Base-by-base conservation (phyloP, 768 basidiomycete species). In the Kwoniella bestiolae region DNA sequence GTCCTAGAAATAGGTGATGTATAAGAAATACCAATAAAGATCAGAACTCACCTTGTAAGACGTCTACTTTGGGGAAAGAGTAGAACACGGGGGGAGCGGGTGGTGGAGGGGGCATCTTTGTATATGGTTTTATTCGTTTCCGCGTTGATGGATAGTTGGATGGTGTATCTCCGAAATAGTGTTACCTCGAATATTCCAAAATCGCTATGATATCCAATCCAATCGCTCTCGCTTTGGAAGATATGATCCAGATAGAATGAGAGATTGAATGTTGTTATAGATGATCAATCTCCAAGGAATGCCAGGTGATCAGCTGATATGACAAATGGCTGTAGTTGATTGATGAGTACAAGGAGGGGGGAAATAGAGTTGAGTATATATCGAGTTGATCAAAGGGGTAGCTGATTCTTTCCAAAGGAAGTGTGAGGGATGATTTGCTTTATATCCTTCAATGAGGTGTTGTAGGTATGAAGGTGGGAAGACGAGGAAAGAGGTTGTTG, bases 81-180 rank as follows among this genome's bases (percentile, higher is more conserved):
- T 86, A 84, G 72, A 99, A 84, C 53, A 91, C 82, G 47, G 93
- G 89, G 25, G 88, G 80, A 35, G 84, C 84, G 16, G 91, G 82
- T 11, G 74, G 74, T 61, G 76, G 76, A 50, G 76, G 70, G 23
- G 81, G 75, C 79, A 80, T 80, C 53, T 62, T 69, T 69, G 14
- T 2, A 12, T 29, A 12, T 4, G 18, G 46, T 34, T 31, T 5
- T 44, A 56, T 23, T 31, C 16, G 12, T 41, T 14, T 41, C 18
- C 16, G 32, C 32, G 31, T 52, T 50, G n/a, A 41, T 41, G 38
- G 41, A 18, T 53, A 35, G 18, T 41, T 41, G 18, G 38, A 41
- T 41, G 38, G 38, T 3, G 38, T 41, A 41, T 41, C n/a, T n/a
- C n/a, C n/a, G n/a, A n/a, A n/a, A n/a, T n/a, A n/a, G n/a, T n/a